These are phyloP conservation scores for Datisca glomerata DNA, from an alignment of 306 rosid species.

Conservation along the genomic window DNA sequence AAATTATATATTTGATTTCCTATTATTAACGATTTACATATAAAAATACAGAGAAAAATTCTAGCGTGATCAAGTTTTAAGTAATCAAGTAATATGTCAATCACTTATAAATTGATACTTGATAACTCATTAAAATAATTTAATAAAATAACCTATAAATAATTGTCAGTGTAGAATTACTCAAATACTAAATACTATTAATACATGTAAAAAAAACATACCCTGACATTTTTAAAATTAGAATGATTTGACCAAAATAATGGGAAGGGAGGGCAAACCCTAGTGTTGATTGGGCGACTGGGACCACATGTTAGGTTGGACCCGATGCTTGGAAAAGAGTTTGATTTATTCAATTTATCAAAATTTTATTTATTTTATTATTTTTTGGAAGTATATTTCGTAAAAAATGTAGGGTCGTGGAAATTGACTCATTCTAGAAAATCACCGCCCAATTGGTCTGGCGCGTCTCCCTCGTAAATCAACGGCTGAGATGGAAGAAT, in stretches of 20 bases:
- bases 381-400: too few relatives aligned
- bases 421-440: slow-evolving; percentile 28
- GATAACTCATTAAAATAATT: too few relatives aligned
- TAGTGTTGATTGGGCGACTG: not conserved
- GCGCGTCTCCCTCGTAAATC: slow-evolving; percentile 34
- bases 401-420: not conserved
- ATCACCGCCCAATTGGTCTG: slow-evolving; percentile 23
- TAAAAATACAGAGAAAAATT: too few relatives aligned
- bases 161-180: too few relatives aligned
- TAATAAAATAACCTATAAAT: too few relatives aligned
- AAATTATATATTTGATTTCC: too few relatives aligned
- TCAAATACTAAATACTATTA: too few relatives aligned
- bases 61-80: too few relatives aligned
- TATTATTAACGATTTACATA: too few relatives aligned
- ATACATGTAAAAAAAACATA: too few relatives aligned
- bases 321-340: not conserved
- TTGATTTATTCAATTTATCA: not conserved
- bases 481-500: slow-evolving; percentile 24
- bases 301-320: not conserved
- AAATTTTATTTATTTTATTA: not conserved
- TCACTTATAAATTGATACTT: too few relatives aligned
- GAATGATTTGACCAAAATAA: not conserved
- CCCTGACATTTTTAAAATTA: not conserved
- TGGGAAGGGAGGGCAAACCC: not conserved
- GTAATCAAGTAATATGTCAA: too few relatives aligned